Evolutionary conservation across 257 asterid species (phyloP), one percentile per base, ranked within the genome.

Genomic region (Solanum ahanhuiri): DNA sequence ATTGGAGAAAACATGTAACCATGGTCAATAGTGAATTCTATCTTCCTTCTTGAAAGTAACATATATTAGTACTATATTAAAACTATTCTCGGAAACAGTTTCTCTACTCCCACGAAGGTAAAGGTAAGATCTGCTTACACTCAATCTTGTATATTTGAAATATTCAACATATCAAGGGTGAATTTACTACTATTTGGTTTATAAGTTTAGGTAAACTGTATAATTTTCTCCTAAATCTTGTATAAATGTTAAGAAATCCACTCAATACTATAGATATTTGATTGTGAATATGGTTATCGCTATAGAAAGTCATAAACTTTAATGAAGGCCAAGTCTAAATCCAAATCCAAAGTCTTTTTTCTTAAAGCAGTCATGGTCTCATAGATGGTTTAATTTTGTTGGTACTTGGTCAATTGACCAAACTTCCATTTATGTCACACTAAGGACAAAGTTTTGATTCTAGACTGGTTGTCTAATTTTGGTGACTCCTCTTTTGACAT

Each of bases 331-430:
- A 25, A 25, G 39, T 45, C 83, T 12, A 41, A n/a, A n/a, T 39
- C 8, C 8, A 43, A 70, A 25, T 25, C 9, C 4, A 77, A 70
- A 22, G 30, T 58, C 2, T 43, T 14, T 43, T 43, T 15, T 39
- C 28, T 58, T 58, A 28, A 45, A 7, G 41, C 1, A 25, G 66
- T 79, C 41, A 79, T 45, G 83, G 60, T 76, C 60, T 76, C 34
- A 12, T 76, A 6, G 64, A 77, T 4, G 9, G 83, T 15, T 45
- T 43, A 35, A 22, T 54, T 48, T 9, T 83, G 41, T 83, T 83
- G 28, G 63, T 64, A 60, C 86, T 67, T 35, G 86, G 86, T 63
- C 86, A 83, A 63, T 63, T 83, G 86, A 63, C 86, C 86, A 83
- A 83, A 63, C 8, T 58, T 83, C 35, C n/a, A 57, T 82, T 57